Evolutionary conservation across 106 monocot genomes (phyloP), one percentile per base, ranked within the genome.

Genomic region (Narthecium ossifragum): DNA sequence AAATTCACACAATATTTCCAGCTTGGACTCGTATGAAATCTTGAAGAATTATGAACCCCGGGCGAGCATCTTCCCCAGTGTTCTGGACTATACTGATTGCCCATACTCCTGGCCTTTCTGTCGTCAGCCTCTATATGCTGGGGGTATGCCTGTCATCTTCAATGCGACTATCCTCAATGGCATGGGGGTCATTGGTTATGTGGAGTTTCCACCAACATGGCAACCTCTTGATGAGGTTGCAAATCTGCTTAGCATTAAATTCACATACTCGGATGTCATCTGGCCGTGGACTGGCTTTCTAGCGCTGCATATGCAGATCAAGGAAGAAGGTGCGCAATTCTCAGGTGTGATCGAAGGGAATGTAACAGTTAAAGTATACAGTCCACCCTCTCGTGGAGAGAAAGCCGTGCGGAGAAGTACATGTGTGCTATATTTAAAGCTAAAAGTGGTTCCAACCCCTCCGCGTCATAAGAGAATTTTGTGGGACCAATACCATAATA

Each of bases 211-310:
- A 34, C 96, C 96, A 9, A 65, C 51, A 38, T 98, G 96, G 96
- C 74, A 84, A 18, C 96, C 96, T 33, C 74, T 62, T 69, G 76
- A 98, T 61, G 87, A 98, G 65, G 81, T 91, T 22, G 84, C 91
- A 41, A 98, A 91, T 77, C 62, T 98, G 24, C 78, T 98, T 10
- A 91, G 84, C 39, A 66, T 98, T 57, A 72, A 77, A 34, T 98
- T 91, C 69, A 81, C 75, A 37, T 98, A 91, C 57, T 98, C 96
- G 2, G 71, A 81, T 78, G 84, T 98, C 26, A 91, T 98, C 52
- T 98, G 96, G 96, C 96, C 96, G 46, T 98, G 96, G 96, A 91
- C 91, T 33, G 96, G 96, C 21, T 88, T 81, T 34, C 58, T 98
- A 26, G 90, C 86, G 38, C 65, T 98, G 12, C 84, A 98, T 46